These are phyloP conservation scores for Aciculosporium take DNA, from an alignment of 2,329 filamentous ascomycete genomes.

Conservation along the genomic window DNA sequence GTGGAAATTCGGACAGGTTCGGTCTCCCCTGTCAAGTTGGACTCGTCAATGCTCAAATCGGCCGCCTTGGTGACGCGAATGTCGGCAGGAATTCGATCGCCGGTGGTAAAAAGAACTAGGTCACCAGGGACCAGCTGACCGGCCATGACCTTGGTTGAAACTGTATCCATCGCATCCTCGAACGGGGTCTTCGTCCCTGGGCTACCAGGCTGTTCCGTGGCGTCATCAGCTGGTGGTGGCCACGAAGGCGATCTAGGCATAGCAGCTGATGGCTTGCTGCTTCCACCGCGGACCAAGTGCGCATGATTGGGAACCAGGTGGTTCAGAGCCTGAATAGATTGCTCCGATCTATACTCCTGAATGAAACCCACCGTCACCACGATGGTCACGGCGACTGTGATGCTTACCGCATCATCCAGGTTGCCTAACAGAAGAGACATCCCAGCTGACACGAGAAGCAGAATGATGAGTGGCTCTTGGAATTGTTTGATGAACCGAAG, in stretches of 20 bases:
- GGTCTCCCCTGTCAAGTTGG: conserved; percentile 92
- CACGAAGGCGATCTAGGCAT: conserved; percentile 28
- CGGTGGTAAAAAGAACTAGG: conserved; percentile 84
- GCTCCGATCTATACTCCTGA: conserved; percentile 94
- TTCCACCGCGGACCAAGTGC: conserved; percentile 64
- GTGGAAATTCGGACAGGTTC: conserved; percentile 73
- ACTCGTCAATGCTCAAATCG: conserved; percentile 88
- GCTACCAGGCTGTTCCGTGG: conserved; percentile 27
- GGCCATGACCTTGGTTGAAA: conserved; percentile 75
- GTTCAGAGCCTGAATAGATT: conserved; percentile 88
- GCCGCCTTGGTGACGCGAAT: conserved; percentile 83
- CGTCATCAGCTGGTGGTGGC: conserved; percentile 30
- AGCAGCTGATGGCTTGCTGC: conserved; percentile 19
- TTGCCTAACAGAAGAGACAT: conserved; percentile 88
- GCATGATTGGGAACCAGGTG: conserved; percentile 91
- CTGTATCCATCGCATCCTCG: conserved; percentile 51
- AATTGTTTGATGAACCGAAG: conserved; percentile 92
- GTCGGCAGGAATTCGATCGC: conserved; percentile 91
- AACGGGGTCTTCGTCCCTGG: conserved; percentile 43
- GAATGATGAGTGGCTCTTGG: conserved; percentile 82
- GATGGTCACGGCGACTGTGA: conserved; percentile 89
- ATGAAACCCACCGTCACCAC: conserved; percentile 93
- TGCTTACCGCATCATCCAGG: conserved; percentile 87
- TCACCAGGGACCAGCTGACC: conserved; percentile 82
- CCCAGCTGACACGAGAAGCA: conserved; percentile 78